These are phyloP conservation scores for Luffa aegyptiaca DNA, from an alignment of 306 rosid species.

Conservation along the genomic window DNA sequence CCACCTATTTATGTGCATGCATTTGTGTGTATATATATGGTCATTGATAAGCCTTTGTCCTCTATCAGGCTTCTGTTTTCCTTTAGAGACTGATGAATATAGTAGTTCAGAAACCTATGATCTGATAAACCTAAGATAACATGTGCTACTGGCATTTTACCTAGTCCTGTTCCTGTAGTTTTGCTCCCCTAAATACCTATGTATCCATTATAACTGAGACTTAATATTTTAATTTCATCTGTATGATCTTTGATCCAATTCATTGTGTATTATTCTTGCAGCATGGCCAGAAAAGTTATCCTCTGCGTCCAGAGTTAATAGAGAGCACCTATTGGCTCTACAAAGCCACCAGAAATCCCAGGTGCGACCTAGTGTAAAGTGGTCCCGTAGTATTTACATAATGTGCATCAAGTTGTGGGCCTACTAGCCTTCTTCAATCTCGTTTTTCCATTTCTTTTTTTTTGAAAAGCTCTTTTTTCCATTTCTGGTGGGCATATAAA, in stretches of 20 bases:
- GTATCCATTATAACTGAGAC: background rate
- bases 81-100: background rate
- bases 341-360: slow-evolving; percentile 93
- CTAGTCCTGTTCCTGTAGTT: background rate
- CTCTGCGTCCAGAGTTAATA: slow-evolving; percentile 85
- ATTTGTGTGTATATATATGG: background rate
- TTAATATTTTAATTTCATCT: background rate
- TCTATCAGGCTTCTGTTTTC: background rate
- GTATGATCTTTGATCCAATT: background rate
- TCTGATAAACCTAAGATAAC: background rate
- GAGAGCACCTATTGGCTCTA: slow-evolving; percentile 99
- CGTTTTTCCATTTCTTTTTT: background rate
- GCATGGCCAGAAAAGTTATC: slow-evolving; percentile 93
- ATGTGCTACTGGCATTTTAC: background rate
- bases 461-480: background rate
- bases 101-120: background rate
- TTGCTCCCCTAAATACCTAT: background rate
- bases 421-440: background rate
- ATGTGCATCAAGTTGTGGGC: background rate
- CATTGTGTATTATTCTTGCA: slow-evolving; percentile 23
- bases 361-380: slow-evolving; percentile 34
- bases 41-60: background rate
- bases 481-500: background rate
- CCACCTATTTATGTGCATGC: background rate
- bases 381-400: background rate